Percentiles rank a stretch among this genome's conserved stretches.
Evolutionary conservation across 805 yeast genomes (phyloP).

Genomic region (Candida tallmaniae): DNA sequence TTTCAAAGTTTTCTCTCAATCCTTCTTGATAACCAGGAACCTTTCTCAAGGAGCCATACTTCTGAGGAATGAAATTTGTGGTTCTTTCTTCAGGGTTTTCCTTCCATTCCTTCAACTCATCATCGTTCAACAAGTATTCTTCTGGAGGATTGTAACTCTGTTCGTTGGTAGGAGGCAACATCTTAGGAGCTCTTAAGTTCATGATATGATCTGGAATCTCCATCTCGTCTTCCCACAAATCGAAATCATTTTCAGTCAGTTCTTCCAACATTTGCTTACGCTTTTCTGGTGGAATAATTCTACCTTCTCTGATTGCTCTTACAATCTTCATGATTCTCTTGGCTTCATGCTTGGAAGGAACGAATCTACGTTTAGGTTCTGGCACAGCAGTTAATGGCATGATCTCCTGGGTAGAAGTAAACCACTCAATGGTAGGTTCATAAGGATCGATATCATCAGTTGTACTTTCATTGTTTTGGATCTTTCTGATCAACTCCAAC

Average conservation of each 20-base stretch:
- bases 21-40: conserved; percentile 90
- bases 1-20: conserved; percentile 87
- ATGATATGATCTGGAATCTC: conserved; percentile 68
- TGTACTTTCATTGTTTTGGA: conserved; percentile 81
- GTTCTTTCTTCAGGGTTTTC: conserved; percentile 77
- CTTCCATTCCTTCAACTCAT: conserved; percentile 71
- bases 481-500: conserved; percentile 78
- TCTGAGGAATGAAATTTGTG: conserved; percentile 74
- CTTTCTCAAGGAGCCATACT: conserved; percentile 74
- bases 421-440: conserved; percentile 95
- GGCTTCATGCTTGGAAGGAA: conserved; percentile 96
- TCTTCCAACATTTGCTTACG: conserved; percentile 41
- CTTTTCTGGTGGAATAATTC: conserved; percentile 74
- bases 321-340: conserved; percentile 95
- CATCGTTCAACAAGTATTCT: conserved; percentile 79
- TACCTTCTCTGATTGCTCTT: conserved; percentile 92
- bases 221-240: conserved; percentile 73
- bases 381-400: conserved; percentile 94
- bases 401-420: conserved; percentile 73
- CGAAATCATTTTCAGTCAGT: conserved; percentile 50
- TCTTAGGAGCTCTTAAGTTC: conserved; percentile 92
- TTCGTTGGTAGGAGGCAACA: conserved; percentile 94
- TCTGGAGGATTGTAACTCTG: conserved; percentile 97
- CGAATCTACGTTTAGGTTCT: conserved; percentile 95
- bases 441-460: conserved; percentile 81